Evolutionary conservation across 345 rosid species (phyloP).

Genomic region (Reutealis trisperma): DNA sequence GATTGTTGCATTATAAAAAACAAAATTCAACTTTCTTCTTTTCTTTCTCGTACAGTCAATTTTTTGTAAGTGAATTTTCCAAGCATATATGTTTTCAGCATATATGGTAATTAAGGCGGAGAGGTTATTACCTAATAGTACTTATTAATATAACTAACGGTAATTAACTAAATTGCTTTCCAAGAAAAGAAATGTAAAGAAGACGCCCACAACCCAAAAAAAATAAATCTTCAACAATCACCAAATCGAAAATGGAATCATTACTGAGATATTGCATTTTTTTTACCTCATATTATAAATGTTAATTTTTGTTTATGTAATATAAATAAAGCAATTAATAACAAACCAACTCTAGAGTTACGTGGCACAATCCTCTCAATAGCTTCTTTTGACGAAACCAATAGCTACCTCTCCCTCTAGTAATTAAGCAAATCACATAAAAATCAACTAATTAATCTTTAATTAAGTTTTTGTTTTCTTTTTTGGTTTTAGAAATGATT

Average conservation of each 20-base stretch:
- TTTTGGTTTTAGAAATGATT: background rate
- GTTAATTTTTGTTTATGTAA: no score
- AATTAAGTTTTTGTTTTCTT: background rate
- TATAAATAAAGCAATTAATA: no score
- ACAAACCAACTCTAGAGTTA: background rate
- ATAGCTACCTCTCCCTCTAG: background rate
- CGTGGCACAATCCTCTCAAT: conserved; percentile 16
- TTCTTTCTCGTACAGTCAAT: background rate
- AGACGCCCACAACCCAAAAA: no score
- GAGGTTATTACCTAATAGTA: background rate
- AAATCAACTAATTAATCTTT: background rate
- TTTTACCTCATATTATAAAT: no score
- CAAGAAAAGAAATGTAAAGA: background rate
- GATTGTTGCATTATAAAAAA: no score
- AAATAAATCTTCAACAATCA: no score
- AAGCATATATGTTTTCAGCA: background rate
- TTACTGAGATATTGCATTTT: background rate
- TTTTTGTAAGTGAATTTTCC: background rate
- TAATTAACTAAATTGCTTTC: background rate
- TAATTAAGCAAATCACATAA: background rate
- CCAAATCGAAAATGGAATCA: no score
- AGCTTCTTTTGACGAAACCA: background rate
- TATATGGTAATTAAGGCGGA: no score
- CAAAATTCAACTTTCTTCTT: background rate
- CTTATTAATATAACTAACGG: background rate